These are phyloP conservation scores for Salvia sclarea DNA, from an alignment of 305 asterid genomes.

Conservation along the genomic window DNA sequence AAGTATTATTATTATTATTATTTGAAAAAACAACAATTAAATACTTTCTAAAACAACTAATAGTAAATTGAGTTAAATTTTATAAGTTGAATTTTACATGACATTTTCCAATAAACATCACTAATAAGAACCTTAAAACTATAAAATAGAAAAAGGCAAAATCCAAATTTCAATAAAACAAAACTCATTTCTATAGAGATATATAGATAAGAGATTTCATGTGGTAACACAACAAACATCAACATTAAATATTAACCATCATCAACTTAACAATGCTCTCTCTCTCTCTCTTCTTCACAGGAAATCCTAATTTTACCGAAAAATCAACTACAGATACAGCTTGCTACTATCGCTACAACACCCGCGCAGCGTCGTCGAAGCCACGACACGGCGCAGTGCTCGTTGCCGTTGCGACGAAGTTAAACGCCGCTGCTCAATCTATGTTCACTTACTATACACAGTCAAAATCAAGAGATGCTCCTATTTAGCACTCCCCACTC, in stretches of 20 bases:
- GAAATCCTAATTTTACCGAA: constrained; percentile 24
- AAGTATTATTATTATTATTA: no score
- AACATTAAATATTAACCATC: constrained; percentile 25
- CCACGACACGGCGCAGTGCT: constrained; percentile 20
- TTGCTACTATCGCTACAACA: constrained; percentile 38
- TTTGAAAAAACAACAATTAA: no score
- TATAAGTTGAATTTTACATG: no score
- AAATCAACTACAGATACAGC: constrained; percentile 36
- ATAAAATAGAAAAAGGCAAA: no score
- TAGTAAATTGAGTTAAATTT: no score
- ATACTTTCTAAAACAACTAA: no score
- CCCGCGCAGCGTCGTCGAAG: neutral
- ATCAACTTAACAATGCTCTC: constrained; percentile 23
- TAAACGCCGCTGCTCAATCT: constrained; percentile 21
- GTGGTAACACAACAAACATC: constrained; percentile 33
- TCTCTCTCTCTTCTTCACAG: constrained; percentile 24
- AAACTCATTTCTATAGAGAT: no score
- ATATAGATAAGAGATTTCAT: neutral
- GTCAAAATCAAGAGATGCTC: constrained; percentile 19
- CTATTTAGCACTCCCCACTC: constrained; percentile 20
- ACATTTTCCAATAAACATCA: no score
- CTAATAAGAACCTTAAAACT: no score
- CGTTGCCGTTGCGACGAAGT: constrained; percentile 7
- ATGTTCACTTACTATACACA: constrained; percentile 33
- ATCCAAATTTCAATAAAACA: no score